Evolutionary conservation across 129 eudicot species (phyloP), one percentile per base, ranked within the genome.

Genomic region (Flaveria trinervia): DNA sequence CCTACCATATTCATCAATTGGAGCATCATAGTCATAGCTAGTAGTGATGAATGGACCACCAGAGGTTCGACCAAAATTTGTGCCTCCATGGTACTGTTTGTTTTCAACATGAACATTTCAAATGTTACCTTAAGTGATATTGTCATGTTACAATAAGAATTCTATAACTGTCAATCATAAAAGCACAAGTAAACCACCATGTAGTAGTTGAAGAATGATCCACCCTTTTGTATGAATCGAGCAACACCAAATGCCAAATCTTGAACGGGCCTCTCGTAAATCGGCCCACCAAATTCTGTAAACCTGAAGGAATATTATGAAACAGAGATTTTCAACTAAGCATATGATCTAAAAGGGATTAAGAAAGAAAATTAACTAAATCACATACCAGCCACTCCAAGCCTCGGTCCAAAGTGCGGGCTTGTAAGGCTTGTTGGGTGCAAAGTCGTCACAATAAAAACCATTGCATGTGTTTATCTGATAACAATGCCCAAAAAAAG

Each of bases 21-120:
- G 99, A 85, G 99, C 99, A 82, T 94, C 97, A 76, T 94, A 94
- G 81, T 94, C 99, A 57, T 94, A 94, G 86, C 94, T 94, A 46
- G 99, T 94, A 18, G 99, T 89, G 79, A 94, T 86, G 81, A 94
- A 94, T 41, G 99, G 99, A 72, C 99, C 99, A 59, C 99, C 99
- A 65, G 99, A 89, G 33, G 97, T 57, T 12, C 97, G 96, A 26
- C 99, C 99, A 76, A 94, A 94, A 73, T 94, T 94, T 15, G 97
- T 94, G 67, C 99, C 99, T 65, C 99, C 99, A 65, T 94, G 97
- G 56, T 87, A 94, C 99, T 94, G 87, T 83, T 17, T 7, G 62
- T 77, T 73, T 62, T 57, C 70, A 80, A 72, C 30, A 73, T 55
- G 67, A 65, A 17, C 54, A 64, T 64, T 60, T 56, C 57, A 45